A percentile compares a stretch with the other conserved stretches of the same genome.
phyloP scores from a whole-genome alignment of 345 rosid species.

The Lepidium sativum region DNA sequence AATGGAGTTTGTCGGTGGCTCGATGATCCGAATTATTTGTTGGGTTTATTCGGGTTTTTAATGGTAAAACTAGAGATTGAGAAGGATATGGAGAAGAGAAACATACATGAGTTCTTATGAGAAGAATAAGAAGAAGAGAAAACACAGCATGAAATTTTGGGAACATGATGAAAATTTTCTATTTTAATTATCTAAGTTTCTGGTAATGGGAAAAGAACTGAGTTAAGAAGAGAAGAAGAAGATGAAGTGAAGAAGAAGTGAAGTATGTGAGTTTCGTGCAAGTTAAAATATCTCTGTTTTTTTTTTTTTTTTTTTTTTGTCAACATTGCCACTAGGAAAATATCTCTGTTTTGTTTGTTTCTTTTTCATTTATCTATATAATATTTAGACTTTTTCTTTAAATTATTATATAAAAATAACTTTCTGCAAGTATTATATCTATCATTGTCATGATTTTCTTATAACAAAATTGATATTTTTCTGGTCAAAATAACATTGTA shows the following conservation, averaged over 20 bases:
- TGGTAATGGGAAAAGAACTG: background rate
- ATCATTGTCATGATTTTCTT: background rate
- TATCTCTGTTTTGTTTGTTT: constrained; percentile 2
- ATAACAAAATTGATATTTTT: background rate
- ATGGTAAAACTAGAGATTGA: constrained; percentile 45
- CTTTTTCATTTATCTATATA: background rate
- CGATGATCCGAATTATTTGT: constrained; percentile 29
- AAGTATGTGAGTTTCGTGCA: constrained; percentile 22
- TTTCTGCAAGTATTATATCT: background rate
- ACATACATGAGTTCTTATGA: constrained; percentile 14
- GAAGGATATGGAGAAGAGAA: constrained; percentile 14
- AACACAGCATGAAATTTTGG: constrained; percentile 5
- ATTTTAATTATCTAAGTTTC: background rate
- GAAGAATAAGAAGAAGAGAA: constrained; percentile 9
- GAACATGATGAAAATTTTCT: background rate
- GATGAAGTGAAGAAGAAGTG: background rate
- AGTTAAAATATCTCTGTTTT: no score
- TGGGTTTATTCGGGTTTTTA: constrained; percentile 42
- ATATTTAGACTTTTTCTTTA: background rate
- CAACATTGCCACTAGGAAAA: no score
- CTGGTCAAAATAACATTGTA: background rate
- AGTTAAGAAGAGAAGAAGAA: background rate
- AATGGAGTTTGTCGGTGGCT: constrained; percentile 62
- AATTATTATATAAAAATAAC: background rate
- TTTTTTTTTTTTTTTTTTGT: no score